These are phyloP conservation scores for Myrica gale DNA, from an alignment of 306 rosid species.

Conservation along the genomic window DNA sequence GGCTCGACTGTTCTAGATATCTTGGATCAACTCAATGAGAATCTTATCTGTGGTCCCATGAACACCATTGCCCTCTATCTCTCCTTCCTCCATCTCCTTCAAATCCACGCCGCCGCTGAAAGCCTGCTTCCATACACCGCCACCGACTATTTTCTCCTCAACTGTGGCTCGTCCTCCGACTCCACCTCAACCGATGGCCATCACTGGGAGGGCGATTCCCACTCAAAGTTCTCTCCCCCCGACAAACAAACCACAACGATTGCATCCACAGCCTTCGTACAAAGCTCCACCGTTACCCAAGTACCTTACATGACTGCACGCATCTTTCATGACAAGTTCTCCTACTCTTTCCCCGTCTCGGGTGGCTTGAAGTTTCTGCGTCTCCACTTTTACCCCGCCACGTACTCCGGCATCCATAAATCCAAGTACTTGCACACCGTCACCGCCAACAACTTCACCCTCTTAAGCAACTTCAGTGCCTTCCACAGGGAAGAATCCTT, in stretches of 20 bases:
- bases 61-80: not conserved
- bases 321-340: not conserved
- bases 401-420: conserved; percentile 8
- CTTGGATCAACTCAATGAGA: not conserved
- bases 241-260: not conserved
- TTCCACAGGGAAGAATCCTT: not conserved
- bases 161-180: not conserved
- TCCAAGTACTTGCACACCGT: conserved; percentile 22
- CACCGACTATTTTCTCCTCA: not conserved
- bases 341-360: not conserved
- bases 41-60: not conserved
- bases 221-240: not conserved
- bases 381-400: conserved; percentile 25
- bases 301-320: not conserved
- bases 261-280: not conserved
- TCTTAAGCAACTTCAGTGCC: conserved; percentile 26
- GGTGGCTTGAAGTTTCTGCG: conserved; percentile 30
- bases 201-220: not conserved
- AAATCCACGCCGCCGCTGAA: not conserved
- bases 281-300: not conserved
- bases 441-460: conserved; percentile 12
- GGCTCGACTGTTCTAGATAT: too few relatives aligned
- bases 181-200: not conserved
- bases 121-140: not conserved
- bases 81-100: not conserved